Evolutionary conservation across 257 asterid genomes (phyloP).

Genomic region (Salvia splendens): DNA sequence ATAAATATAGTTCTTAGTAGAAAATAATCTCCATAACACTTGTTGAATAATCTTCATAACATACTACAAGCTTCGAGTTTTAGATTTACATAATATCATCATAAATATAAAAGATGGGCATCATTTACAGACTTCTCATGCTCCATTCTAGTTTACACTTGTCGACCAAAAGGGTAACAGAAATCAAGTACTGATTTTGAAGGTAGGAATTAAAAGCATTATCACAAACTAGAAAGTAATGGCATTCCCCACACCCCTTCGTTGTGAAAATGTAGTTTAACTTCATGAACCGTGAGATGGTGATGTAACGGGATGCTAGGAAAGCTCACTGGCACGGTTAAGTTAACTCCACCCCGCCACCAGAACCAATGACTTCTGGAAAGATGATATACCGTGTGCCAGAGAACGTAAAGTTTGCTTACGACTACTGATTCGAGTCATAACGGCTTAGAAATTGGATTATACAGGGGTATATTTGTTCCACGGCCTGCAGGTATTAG

Average conservation of each 20-base stretch:
- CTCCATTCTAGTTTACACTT: slow-evolving; percentile 26
- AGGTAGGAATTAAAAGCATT: slow-evolving; percentile 15
- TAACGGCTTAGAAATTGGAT: slow-evolving; percentile 59
- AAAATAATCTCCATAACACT: background rate
- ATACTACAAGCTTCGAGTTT: background rate
- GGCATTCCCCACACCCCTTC: slow-evolving; percentile 16
- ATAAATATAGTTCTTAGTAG: background rate
- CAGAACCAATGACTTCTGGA: slow-evolving; percentile 5
- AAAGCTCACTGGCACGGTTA: slow-evolving; percentile 33
- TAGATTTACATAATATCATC: slow-evolving; percentile 1
- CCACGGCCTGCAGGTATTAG: slow-evolving; percentile 62
- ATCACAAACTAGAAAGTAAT: slow-evolving; percentile 6
- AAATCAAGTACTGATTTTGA: slow-evolving; percentile 18
- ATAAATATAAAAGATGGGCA: background rate
- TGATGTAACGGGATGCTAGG: slow-evolving; percentile 12
- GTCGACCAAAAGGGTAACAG: background rate
- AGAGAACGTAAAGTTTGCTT: slow-evolving; percentile 8
- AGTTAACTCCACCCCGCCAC: slow-evolving; percentile 16
- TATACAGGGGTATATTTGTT: slow-evolving; percentile 75
- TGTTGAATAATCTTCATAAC: background rate
- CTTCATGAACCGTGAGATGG: background rate
- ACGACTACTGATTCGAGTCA: slow-evolving; percentile 42
- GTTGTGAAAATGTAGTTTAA: slow-evolving; percentile 10
- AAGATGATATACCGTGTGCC: background rate
- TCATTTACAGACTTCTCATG: slow-evolving; percentile 30